Conservation (phyloP, 768 basidiomycete genomes). For the Lactarius deliciosus region DNA sequence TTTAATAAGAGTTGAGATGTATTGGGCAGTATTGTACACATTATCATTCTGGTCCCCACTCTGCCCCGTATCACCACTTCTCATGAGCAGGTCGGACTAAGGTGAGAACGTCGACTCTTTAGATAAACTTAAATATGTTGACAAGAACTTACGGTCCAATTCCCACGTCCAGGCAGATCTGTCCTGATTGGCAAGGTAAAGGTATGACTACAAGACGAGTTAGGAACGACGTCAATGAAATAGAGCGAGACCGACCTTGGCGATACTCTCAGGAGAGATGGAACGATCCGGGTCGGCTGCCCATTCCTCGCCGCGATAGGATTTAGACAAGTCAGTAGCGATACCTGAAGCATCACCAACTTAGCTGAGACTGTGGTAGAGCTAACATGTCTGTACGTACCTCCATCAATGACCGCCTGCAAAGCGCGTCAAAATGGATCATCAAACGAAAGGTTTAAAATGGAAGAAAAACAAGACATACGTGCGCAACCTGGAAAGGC, state of each 20-base stretch:
- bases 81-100: constrained; percentile 54
- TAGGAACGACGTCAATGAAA: background rate
- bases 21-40: background rate
- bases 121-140: background rate
- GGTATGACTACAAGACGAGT: constrained; percentile 49
- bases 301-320: constrained; percentile 36
- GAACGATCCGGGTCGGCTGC: constrained; percentile 46
- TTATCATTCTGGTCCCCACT: background rate
- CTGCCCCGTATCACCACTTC: constrained; percentile 43
- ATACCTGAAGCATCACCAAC: constrained; percentile 33
- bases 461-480: background rate
- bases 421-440: background rate
- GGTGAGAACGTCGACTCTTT: background rate
- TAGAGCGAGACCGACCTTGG: constrained; percentile 44
- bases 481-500: constrained; percentile 9
- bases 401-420: constrained; percentile 71
- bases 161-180: constrained; percentile 79
- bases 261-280: constrained; percentile 67
- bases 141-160: constrained; percentile 58
- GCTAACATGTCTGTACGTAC: constrained; percentile 33
- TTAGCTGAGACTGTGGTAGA: background rate
- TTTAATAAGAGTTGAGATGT: background rate
- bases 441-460: background rate
- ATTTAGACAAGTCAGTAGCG: constrained; percentile 11
- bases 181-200: constrained; percentile 66